phyloP scores from a whole-genome alignment of 176 grass and related monocot species.

The Avena insularis region DNA sequence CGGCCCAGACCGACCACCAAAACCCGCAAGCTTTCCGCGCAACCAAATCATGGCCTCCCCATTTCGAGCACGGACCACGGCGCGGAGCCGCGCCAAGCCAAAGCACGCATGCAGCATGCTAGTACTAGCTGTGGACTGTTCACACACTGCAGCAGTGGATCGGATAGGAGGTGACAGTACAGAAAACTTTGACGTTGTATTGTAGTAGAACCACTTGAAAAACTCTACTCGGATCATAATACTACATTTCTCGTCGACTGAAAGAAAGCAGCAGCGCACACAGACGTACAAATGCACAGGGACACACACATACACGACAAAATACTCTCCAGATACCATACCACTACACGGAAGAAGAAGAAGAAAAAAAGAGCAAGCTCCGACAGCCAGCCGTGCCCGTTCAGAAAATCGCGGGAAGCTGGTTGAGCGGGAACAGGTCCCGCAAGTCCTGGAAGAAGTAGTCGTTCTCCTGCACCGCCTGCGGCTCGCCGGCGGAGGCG shows the following conservation, averaged over 20 bases:
- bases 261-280: background rate
- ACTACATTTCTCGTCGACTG: conserved; percentile 49
- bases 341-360: background rate
- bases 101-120: conserved; percentile 24
- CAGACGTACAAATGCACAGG: conserved; percentile 1
- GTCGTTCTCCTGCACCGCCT: conserved; percentile 66
- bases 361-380: background rate
- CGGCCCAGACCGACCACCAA: conserved; percentile 6
- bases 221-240: conserved; percentile 45
- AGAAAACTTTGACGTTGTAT: background rate
- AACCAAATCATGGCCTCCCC: conserved; percentile 45
- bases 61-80: conserved; percentile 48
- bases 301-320: background rate
- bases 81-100: background rate
- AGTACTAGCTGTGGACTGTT: background rate
- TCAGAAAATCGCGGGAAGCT: conserved; percentile 88
- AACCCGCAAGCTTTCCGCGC: conserved; percentile 36
- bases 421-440: conserved; percentile 89
- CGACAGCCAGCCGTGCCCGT: background rate
- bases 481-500: conserved; percentile 31
- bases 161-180: background rate
- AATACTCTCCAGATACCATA: background rate
- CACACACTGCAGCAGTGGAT: background rate
- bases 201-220: background rate
- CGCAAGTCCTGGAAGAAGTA: conserved; percentile 94